phyloP scores from a whole-genome alignment of 2,329 filamentous ascomycete genomes.

The Ramularia endophylla region DNA sequence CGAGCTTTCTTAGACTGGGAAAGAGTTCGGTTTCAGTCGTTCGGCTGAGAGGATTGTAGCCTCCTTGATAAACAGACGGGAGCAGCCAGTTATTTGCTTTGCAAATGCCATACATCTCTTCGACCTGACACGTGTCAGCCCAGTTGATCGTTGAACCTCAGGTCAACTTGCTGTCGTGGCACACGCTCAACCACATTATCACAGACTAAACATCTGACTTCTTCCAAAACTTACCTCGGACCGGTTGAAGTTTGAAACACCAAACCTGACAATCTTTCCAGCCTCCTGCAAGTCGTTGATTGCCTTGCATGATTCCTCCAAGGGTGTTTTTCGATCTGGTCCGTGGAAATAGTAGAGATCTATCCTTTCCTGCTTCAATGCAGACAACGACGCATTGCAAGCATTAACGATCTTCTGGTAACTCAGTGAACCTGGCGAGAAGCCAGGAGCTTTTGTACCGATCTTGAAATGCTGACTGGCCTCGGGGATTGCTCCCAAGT shows the following conservation, averaged over 20 bases:
- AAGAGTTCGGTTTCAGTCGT: slow-evolving; percentile 31
- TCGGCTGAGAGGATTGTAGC: slow-evolving; percentile 7
- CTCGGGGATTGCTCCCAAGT: slow-evolving; percentile 33
- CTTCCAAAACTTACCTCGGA: slow-evolving; percentile 30
- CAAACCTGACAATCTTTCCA: slow-evolving; percentile 42
- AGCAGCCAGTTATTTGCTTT: slow-evolving; percentile 7
- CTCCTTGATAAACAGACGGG: slow-evolving; percentile 9
- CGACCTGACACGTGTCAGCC: not conserved
- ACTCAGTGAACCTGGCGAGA: slow-evolving; percentile 19
- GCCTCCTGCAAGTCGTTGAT: slow-evolving; percentile 43
- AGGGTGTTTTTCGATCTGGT: slow-evolving; percentile 41
- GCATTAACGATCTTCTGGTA: slow-evolving; percentile 23
- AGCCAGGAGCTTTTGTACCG: slow-evolving; percentile 27
- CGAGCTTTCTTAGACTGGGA: slow-evolving; percentile 37
- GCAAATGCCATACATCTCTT: slow-evolving; percentile 4
- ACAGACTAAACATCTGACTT: too few species aligned
- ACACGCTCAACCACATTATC: too few species aligned
- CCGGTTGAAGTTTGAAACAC: slow-evolving; percentile 42
- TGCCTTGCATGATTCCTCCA: slow-evolving; percentile 42
- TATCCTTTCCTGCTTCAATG: slow-evolving; percentile 25
- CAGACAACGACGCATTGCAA: slow-evolving; percentile 22
- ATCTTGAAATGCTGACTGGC: slow-evolving; percentile 20
- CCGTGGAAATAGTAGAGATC: slow-evolving; percentile 41
- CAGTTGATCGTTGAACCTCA: too few species aligned
- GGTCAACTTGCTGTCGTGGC: too few species aligned